These are phyloP conservation scores for Paramecium biaurelia DNA, from an alignment of 73 alveolate species.

Conservation along the genomic window DNA sequence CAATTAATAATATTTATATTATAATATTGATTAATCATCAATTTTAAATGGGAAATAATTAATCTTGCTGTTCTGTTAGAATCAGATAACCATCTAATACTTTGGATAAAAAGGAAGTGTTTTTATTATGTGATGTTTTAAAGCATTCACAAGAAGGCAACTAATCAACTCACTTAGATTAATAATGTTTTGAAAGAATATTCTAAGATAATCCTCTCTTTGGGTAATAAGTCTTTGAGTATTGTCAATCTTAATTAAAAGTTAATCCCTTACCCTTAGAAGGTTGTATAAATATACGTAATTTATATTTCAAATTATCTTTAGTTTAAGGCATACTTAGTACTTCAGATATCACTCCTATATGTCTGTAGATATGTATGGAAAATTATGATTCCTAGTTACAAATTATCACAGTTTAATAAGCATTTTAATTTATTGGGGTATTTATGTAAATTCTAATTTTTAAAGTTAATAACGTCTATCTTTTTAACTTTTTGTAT, in stretches of 20 bases:
- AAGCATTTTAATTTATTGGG: conserved; percentile 28
- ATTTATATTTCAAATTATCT: background rate
- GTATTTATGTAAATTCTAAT: background rate
- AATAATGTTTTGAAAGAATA: background rate
- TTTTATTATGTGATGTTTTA: conserved; percentile 3
- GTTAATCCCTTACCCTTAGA: background rate
- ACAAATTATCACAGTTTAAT: background rate
- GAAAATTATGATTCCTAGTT: background rate
- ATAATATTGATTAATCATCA: background rate
- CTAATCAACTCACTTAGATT: background rate
- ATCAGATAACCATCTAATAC: background rate
- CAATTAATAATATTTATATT: background rate
- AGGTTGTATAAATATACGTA: conserved; percentile 13
- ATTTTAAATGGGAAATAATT: background rate
- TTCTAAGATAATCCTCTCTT: conserved; percentile 5
- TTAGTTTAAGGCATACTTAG: background rate
- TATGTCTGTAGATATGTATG: background rate
- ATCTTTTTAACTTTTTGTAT: background rate
- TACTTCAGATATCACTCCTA: background rate
- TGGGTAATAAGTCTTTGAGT: conserved; percentile 18
- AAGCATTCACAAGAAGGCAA: background rate
- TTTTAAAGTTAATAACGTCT: background rate
- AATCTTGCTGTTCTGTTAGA: conserved; percentile 26
- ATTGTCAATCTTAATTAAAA: background rate
- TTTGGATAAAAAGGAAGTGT: conserved; percentile 9